Conservation (phyloP, 164 flowering plant species). For the Annona cherimola region DNA sequence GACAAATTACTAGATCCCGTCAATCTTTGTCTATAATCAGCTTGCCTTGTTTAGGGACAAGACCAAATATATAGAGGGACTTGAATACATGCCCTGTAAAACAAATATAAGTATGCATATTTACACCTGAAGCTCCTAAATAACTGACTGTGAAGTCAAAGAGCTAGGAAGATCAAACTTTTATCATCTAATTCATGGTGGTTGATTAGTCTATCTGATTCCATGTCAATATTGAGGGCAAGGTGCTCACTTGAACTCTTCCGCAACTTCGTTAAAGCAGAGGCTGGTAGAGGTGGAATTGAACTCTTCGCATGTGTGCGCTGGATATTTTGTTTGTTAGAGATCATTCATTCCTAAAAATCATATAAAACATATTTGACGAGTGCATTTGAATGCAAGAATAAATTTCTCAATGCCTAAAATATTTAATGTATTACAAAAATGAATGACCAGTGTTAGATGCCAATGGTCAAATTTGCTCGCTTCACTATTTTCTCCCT, state of each 20-base stretch:
- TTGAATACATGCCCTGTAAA: constrained; percentile 88
- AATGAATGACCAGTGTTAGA: neutral
- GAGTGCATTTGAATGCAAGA: neutral
- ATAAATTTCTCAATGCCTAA: neutral
- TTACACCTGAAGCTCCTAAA: constrained; percentile 4
- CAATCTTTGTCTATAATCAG: constrained; percentile 72
- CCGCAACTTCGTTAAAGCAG: constrained; percentile 71
- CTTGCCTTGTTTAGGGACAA: constrained; percentile 86
- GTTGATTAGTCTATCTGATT: constrained; percentile 56
- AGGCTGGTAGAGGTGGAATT: constrained; percentile 45
- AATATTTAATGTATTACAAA: neutral
- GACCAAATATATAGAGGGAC: constrained; percentile 80
- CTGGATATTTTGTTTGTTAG: constrained; percentile 32
- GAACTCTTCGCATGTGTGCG: constrained; percentile 47
- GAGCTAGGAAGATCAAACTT: constrained; percentile 36
- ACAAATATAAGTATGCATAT: neutral
- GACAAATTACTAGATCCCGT: constrained; percentile 75
- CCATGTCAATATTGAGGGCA: constrained; percentile 60
- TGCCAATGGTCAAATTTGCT: neutral
- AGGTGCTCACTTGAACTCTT: constrained; percentile 92
- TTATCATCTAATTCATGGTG: constrained; percentile 66
- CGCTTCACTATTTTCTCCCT: too few species aligned
- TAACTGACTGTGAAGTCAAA: neutral
- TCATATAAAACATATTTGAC: neutral
- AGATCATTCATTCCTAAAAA: neutral